Evolutionary conservation across 2,329 filamentous ascomycete species (phyloP).

Genomic region (Dothideomycetes sp.): DNA sequence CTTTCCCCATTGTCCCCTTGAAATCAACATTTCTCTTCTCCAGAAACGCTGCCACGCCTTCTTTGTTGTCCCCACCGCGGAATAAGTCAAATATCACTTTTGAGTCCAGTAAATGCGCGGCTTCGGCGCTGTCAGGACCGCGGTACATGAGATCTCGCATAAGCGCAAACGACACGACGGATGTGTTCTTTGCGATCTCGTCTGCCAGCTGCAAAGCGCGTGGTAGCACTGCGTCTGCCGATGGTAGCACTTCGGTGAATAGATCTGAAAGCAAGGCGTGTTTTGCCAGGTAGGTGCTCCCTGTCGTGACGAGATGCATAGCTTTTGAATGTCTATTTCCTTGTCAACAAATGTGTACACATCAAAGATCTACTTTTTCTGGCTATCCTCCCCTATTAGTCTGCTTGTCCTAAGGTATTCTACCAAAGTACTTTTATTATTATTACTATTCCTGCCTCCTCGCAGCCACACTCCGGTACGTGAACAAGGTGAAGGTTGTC

Average conservation of each 20-base stretch:
- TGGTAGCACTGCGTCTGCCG: constrained; percentile 48
- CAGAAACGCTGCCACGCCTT: constrained; percentile 59
- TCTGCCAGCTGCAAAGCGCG: constrained; percentile 55
- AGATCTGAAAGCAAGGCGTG: constrained; percentile 42
- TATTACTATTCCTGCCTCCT: no score
- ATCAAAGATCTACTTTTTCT: no score
- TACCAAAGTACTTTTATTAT: no score
- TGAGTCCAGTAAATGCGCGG: constrained; percentile 59
- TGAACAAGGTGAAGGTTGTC: no score
- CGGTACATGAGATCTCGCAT: constrained; percentile 65
- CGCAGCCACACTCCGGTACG: no score
- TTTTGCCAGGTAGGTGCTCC: constrained; percentile 43
- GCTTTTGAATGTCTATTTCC: constrained; percentile 35
- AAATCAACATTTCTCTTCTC: constrained; percentile 57
- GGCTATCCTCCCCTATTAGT: no score
- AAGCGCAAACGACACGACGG: constrained; percentile 49
- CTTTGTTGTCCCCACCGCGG: constrained; percentile 50
- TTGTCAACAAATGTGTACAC: neutral
- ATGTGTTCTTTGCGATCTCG: constrained; percentile 57
- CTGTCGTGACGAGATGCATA: constrained; percentile 56
- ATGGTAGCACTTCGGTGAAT: constrained; percentile 54
- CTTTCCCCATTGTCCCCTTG: constrained; percentile 46
- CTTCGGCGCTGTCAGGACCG: constrained; percentile 50
- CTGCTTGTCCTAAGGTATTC: no score
- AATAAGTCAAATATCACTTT: constrained; percentile 52